Evolutionary conservation across 192 early-diverging fungal species (phyloP).

Genomic region (Mortierella claussenii): DNA sequence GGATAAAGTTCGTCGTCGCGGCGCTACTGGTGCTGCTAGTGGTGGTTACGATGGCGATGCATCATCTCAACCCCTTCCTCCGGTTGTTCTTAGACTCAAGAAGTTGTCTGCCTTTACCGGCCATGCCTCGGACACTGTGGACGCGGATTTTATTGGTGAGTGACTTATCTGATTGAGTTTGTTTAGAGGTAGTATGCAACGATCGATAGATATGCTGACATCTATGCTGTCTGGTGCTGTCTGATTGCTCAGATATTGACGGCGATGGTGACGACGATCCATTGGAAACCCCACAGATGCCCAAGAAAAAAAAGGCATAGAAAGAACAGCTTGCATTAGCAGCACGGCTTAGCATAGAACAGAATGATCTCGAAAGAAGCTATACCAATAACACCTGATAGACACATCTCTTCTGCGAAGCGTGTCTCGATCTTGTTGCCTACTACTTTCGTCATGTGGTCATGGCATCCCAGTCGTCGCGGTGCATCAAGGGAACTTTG

Average conservation of each 20-base stretch:
- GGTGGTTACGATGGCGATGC: constrained; percentile 8
- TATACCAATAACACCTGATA: no score
- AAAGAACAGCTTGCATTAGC: no score
- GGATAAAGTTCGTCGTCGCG: neutral
- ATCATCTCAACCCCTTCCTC: constrained; percentile 27
- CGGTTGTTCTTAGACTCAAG: constrained; percentile 44
- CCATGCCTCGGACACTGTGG: constrained; percentile 26
- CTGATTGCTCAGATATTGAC: constrained; percentile 34
- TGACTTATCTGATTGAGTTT: neutral
- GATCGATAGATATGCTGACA: neutral
- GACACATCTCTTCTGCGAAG: no score
- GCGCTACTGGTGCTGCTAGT: constrained; percentile 3
- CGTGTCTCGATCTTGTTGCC: no score
- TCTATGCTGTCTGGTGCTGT: neutral
- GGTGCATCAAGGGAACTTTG: no score
- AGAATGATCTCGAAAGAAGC: no score
- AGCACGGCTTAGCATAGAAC: no score
- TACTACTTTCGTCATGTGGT: no score
- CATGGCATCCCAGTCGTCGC: no score
- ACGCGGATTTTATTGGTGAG: constrained; percentile 50
- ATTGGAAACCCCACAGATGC: constrained; percentile 41
- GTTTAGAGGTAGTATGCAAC: no score
- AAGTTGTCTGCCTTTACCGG: constrained; percentile 36
- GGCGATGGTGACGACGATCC: constrained; percentile 46
- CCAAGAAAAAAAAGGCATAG: constrained; percentile 48